These are phyloP conservation scores for Umbelopsis isabellina DNA, from an alignment of 192 early-diverging fungal species.

Conservation along the genomic window DNA sequence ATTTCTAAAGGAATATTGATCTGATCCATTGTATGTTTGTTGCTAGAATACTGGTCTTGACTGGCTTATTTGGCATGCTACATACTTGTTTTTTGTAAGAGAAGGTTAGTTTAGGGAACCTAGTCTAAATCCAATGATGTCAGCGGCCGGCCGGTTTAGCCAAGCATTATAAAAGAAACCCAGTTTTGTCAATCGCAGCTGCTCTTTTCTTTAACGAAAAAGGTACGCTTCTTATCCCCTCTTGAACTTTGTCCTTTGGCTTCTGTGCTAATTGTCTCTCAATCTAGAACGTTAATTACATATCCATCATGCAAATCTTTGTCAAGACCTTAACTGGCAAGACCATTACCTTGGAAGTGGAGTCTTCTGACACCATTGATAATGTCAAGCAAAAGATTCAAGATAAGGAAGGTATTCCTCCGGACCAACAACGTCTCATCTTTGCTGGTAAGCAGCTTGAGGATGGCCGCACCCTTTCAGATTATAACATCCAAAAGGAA, in stretches of 20 bases:
- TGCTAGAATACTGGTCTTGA: too few species aligned
- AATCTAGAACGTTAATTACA: background rate
- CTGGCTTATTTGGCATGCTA: too few species aligned
- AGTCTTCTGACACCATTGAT: constrained; percentile 76
- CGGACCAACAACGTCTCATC: constrained; percentile 81
- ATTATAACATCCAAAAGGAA: constrained; percentile 86
- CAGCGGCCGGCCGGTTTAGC: background rate
- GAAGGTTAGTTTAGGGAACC: too few species aligned
- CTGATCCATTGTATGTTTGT: too few species aligned
- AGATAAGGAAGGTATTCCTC: constrained; percentile 94
- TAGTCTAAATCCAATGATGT: constrained; percentile 6
- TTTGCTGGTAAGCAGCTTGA: constrained; percentile 86
- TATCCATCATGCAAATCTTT: constrained; percentile 66
- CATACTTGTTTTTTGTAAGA: too few species aligned
- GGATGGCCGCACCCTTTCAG: constrained; percentile 69
- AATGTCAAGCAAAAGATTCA: constrained; percentile 91
- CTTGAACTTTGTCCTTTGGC: background rate
- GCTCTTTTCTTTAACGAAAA: background rate
- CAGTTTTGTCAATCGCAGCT: background rate
- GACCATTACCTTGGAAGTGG: constrained; percentile 93
- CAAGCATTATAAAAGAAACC: background rate
- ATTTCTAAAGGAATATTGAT: too few species aligned
- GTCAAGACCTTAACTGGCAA: constrained; percentile 93
- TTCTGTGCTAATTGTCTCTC: background rate
- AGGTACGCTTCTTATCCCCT: constrained; percentile 5